Percentiles rank a stretch among this genome's conserved stretches.
phyloP scores from a whole-genome alignment of 768 basidiomycete genomes.

The Artomyces pyxidatus region DNA sequence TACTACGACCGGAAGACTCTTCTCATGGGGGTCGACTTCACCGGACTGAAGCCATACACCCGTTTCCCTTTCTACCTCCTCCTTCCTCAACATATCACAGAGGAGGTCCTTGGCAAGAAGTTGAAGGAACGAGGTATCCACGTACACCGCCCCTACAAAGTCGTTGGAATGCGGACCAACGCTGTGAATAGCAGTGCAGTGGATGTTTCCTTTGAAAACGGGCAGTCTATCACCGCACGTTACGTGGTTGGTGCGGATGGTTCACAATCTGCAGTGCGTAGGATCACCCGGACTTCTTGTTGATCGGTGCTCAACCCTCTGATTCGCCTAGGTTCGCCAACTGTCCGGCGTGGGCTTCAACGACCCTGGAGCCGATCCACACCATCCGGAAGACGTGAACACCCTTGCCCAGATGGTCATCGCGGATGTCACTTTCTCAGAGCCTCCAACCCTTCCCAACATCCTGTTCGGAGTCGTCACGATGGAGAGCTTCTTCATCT shows the following conservation, averaged over 20 bases:
- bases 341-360: constrained; percentile 33
- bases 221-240: constrained; percentile 32
- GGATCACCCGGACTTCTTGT: not conserved
- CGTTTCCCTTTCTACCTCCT: constrained; percentile 35
- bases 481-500: constrained; percentile 27
- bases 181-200: constrained; percentile 21
- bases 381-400: constrained; percentile 21
- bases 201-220: constrained; percentile 40
- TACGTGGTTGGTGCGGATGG: constrained; percentile 50
- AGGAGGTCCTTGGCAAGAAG: constrained; percentile 30
- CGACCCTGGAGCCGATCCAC: constrained; percentile 30
- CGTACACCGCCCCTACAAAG: constrained; percentile 32
- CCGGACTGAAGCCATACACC: constrained; percentile 31
- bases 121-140: constrained; percentile 25
- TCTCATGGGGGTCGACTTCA: constrained; percentile 26
- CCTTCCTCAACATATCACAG: constrained; percentile 37
- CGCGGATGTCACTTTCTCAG: constrained; percentile 37
- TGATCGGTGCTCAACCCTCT: not conserved
- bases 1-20: constrained; percentile 24
- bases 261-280: constrained; percentile 35
- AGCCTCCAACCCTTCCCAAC: constrained; percentile 20
- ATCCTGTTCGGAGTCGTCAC: constrained; percentile 21
- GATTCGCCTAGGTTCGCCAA: constrained; percentile 31
- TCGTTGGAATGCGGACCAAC: constrained; percentile 28
- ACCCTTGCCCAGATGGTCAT: constrained; percentile 33